Conservation (phyloP, 2,329 filamentous ascomycete species). For the Cladophialophora bantiana region DNA sequence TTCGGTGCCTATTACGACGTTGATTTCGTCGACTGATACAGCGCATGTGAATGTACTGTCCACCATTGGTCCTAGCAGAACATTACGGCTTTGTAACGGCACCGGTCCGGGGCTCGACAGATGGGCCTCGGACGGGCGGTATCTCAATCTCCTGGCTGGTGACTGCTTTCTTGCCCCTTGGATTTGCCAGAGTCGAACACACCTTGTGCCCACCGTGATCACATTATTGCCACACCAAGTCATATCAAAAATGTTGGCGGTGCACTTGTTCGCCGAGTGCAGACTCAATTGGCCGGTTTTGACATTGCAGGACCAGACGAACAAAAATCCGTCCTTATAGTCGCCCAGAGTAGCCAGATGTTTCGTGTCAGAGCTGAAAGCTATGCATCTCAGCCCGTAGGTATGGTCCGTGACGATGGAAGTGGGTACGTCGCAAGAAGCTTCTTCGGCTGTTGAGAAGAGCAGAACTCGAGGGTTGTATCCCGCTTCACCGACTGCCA, state of each 20-base stretch:
- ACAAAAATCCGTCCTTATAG: conserved; percentile 91
- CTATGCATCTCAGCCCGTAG: conserved; percentile 85
- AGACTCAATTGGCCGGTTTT: conserved; percentile 80
- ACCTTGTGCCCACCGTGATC: conserved; percentile 85
- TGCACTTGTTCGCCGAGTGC: conserved; percentile 90
- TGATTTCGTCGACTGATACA: conserved; percentile 72
- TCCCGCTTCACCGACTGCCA: conserved; percentile 94
- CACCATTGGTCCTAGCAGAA: conserved; percentile 78
- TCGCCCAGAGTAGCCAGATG: conserved; percentile 88
- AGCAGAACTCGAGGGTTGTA: conserved; percentile 91
- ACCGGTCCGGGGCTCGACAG: conserved; percentile 62
- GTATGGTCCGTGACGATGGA: conserved; percentile 88
- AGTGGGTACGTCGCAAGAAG: conserved; percentile 79
- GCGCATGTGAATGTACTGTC: conserved; percentile 86
- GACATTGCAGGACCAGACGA: conserved; percentile 86
- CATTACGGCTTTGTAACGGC: conserved; percentile 84
- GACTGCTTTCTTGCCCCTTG: conserved; percentile 56
- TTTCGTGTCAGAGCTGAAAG: conserved; percentile 85
- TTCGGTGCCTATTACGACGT: conserved; percentile 84
- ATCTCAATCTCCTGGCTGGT: conserved; percentile 67
- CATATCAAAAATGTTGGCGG: conserved; percentile 83
- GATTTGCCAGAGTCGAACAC: conserved; percentile 91
- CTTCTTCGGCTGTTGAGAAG: conserved; percentile 79
- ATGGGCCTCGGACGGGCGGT: conserved; percentile 45
- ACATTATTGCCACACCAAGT: conserved; percentile 86